phyloP scores from a whole-genome alignment of 2,329 filamentous ascomycete species.

The Monosporascus cannonballus region DNA sequence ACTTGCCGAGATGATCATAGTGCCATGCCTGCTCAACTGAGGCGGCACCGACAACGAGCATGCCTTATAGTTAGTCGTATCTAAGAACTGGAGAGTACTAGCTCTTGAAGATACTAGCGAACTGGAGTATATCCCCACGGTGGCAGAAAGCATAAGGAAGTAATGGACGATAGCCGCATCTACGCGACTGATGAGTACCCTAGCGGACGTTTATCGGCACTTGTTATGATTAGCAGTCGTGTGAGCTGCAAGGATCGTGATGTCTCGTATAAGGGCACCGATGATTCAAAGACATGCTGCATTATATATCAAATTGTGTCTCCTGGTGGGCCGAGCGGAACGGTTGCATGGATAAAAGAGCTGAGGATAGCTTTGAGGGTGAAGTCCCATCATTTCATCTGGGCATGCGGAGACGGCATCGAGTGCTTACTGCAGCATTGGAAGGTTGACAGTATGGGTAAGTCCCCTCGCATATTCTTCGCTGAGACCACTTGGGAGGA shows the following conservation, averaged over 20 bases:
- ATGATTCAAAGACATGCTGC: constrained; percentile 35
- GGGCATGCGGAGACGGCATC: constrained; percentile 31
- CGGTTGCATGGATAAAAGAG: constrained; percentile 27
- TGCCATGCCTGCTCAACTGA: too few relatives aligned
- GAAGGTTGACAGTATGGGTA: constrained; percentile 36
- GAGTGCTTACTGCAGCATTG: constrained; percentile 36
- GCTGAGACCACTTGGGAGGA: neutral
- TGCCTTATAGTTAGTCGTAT: too few relatives aligned
- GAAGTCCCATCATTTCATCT: constrained; percentile 37
- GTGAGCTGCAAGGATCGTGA: constrained; percentile 26
- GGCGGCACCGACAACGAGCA: too few relatives aligned
- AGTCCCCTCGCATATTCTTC: constrained; percentile 5
- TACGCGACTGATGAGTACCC: constrained; percentile 35
- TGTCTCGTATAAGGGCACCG: constrained; percentile 36
- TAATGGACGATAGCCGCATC: constrained; percentile 31
- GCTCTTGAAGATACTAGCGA: too few relatives aligned
- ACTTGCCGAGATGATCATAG: too few relatives aligned
- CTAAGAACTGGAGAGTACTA: too few relatives aligned
- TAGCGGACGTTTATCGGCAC: neutral
- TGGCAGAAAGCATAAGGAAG: too few relatives aligned
- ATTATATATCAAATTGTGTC: constrained; percentile 35
- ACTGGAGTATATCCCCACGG: too few relatives aligned
- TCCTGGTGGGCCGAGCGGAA: constrained; percentile 36
- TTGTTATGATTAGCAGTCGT: neutral
- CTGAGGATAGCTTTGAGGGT: constrained; percentile 28